Conservation (phyloP, 495 filamentous ascomycete species). For the Hypomontagnella monticulosa region DNA sequence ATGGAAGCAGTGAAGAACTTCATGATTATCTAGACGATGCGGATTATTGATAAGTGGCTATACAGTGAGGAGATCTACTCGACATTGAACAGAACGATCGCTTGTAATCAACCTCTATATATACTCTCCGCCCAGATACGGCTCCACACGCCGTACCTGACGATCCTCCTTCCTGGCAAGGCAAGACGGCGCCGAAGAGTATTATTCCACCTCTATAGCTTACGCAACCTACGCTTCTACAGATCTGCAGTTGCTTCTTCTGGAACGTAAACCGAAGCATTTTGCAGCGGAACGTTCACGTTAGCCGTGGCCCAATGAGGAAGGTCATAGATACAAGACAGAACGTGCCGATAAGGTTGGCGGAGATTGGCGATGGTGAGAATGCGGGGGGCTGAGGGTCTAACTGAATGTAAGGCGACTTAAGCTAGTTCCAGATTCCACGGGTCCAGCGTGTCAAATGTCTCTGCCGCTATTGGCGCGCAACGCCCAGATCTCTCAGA, state of each 20-base stretch:
- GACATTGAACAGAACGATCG: neutral
- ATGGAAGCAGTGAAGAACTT: slow-evolving; percentile 23
- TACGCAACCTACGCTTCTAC: slow-evolving; percentile 6
- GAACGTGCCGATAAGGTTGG: slow-evolving; percentile 43
- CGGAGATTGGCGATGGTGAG: slow-evolving; percentile 29
- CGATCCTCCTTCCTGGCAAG: slow-evolving; percentile 39
- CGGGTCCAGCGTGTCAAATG: slow-evolving; percentile 13
- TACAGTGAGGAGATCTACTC: neutral
- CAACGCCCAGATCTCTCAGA: neutral
- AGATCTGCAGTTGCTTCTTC: slow-evolving; percentile 33
- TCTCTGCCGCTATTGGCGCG: slow-evolving; percentile 26
- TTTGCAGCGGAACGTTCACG: slow-evolving; percentile 1
- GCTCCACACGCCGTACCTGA: slow-evolving; percentile 15
- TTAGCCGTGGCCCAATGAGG: slow-evolving; percentile 23
- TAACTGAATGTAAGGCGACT: neutral
- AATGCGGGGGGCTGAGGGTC: slow-evolving; percentile 20
- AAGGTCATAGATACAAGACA: slow-evolving; percentile 33
- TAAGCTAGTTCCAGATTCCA: slow-evolving; percentile 5
- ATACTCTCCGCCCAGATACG: neutral
- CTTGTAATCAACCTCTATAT: slow-evolving; percentile 14
- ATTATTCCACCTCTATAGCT: slow-evolving; percentile 2
- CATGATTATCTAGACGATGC: slow-evolving; percentile 21
- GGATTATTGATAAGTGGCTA: neutral
- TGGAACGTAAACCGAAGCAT: slow-evolving; percentile 32
- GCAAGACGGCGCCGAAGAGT: slow-evolving; percentile 29